Base-by-base conservation (phyloP, 169 alveolate genomes). In the Perkinsus olseni region DNA sequence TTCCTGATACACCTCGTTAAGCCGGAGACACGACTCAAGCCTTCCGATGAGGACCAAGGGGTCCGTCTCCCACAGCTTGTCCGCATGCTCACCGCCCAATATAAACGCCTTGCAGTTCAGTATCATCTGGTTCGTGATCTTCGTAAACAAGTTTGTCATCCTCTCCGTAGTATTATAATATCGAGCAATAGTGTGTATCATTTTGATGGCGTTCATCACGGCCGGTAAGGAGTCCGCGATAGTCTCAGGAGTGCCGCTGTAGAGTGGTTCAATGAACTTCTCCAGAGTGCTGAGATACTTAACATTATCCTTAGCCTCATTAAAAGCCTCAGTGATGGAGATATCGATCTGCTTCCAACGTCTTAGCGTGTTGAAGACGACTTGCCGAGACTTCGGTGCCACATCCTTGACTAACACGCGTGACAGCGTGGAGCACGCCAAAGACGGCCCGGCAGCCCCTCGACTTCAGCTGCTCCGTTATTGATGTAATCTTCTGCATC, bases 301-400 rank as follows among this genome's bases (percentile, higher is more conserved):
- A 38, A 98, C 99, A 94, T 98, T 98, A 95, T 98, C 99, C 96
- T 98, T 98, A 34, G 99, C 99, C 96, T 98, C 99, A 93, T 98
- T 98, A 92, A 98, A 97, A 51, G 98, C 99, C 93, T 98, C 99
- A 90, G 99, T 98, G 96, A 97, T 97, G 92, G 96, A 97, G 92
- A 97, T 96, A 94, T 98, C 99, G 94, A 96, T 96, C 94, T 97
- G 98, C 96, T 98, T 98, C 98, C 99, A 98, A 92, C 96, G 38
- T 38, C 95, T 38, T 6, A 93, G 93, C 37, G 93, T 74, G 93
- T 93, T 93, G 92, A 93, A 93, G 11, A 92, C 95, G 1, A 93
- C 38, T 38, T 93, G 95, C 24, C 93, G 82, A 39, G 94, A 74
- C 95, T 93, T 91, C n/a, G 95, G 95, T 1, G 95, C 31, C 0